A percentile compares a stretch with the other conserved stretches of the same genome.
Conservation (phyloP, 257 asterid genomes). For the Solanum chmielewskii region DNA sequence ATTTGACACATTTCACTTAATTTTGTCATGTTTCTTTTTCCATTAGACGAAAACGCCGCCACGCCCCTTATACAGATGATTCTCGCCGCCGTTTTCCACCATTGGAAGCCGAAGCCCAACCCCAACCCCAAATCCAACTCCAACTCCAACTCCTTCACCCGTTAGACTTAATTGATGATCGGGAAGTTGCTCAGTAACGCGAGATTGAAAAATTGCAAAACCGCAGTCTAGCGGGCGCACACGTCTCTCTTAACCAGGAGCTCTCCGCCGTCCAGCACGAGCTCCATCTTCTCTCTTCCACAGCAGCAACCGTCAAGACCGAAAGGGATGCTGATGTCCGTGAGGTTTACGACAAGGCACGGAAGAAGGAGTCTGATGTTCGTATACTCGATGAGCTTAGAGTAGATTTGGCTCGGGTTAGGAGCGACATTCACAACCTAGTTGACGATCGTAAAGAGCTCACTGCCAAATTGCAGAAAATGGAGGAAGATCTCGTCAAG, state of each 20-base stretch:
- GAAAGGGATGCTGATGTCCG: constrained; percentile 66
- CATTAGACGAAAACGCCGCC: constrained; percentile 1
- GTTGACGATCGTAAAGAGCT: constrained; percentile 37
- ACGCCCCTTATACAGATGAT: constrained; percentile 10
- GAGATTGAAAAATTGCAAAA: constrained; percentile 72
- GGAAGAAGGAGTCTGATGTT: constrained; percentile 51
- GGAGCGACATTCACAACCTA: constrained; percentile 34
- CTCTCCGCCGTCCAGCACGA: constrained; percentile 45
- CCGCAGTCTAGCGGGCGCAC: constrained; percentile 61
- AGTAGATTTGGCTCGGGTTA: constrained; percentile 38
- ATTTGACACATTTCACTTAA: no score
- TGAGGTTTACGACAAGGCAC: constrained; percentile 48
- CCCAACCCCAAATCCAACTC: background rate
- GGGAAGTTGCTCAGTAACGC: constrained; percentile 40
- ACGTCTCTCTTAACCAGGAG: constrained; percentile 61
- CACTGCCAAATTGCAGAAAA: constrained; percentile 26
- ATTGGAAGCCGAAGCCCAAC: background rate
- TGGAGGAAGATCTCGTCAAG: constrained; percentile 31
- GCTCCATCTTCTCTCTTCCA: constrained; percentile 46
- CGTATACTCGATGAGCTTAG: constrained; percentile 21
- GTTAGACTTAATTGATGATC: constrained; percentile 22
- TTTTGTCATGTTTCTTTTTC: background rate
- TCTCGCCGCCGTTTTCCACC: constrained; percentile 11
- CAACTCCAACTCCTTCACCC: constrained; percentile 5
- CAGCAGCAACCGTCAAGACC: constrained; percentile 47